Base-by-base conservation (phyloP, 164 flowering plant genomes). In the Nelumbo lutea region DNA sequence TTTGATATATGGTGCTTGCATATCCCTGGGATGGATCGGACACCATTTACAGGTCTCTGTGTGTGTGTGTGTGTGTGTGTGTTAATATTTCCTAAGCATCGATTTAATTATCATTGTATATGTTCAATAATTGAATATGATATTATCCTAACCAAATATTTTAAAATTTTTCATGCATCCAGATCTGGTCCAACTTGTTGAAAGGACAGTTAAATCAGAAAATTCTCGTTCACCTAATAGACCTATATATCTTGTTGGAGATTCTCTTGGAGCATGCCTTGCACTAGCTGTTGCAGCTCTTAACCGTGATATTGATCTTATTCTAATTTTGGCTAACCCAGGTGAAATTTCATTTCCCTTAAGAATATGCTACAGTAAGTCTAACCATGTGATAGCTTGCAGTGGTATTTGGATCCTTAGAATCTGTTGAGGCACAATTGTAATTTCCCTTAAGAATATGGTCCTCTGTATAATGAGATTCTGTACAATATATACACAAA, bases 161-260 rank as follows among this genome's bases (percentile, higher is more conserved):
- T 67, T 65, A 13, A n/a, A 3, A 38, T 46, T 67, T 59, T 59
- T 10, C 27, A 60, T 77, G 60, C 42, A 11, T 73, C 43, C 79
- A 89, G 97, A 79, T 8, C 77, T 89, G 52, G 85, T 85, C 71
- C 76, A 76, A 68, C 62, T 85, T 62, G 87, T 90, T 59, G 93
- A 86, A 75, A 77, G 68, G 66, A 81, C 88, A 50, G 66, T 87
- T 14, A 84, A 74, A 69, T 68, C 78, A 27, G 90, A 88, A 74
- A 59, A 69, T 66, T 14, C 61, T 14, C 70, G 65, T 15, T 71
- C 76, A 44, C 87, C 87, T n/a, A 73, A 74, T 46, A 83, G 78
- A 68, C 96, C 96, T 2, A 87, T 90, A 70, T 90, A 85, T 80
- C 71, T 88, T 64, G 93, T 88, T 67, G 93, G 90, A 55, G 93